Base-by-base conservation (phyloP, 257 asterid genomes). In the Osmanthus fragrans region DNA sequence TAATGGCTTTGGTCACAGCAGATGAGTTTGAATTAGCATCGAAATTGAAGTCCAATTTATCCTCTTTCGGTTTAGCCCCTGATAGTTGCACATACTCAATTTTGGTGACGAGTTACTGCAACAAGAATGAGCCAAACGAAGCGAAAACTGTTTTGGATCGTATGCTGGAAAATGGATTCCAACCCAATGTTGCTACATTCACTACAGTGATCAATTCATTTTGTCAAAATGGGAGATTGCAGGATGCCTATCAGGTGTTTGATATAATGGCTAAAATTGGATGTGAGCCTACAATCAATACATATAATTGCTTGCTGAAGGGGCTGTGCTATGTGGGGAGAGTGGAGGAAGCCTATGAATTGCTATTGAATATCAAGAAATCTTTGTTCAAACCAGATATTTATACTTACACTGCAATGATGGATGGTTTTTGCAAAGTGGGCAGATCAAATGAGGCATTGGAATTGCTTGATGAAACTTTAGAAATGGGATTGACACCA, bases 381-480 rank as follows among this genome's bases (percentile, higher is more conserved):
- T 85, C 90, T 15, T 18, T 82, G 37, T 13, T 77, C 63, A 87
- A 84, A 68, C 97, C 89, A 1, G 97, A 94, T 77, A 79, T 87
- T 49, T 92, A 92, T 65, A 90, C 91, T 29, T 94, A 89, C 86
- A 86, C 93, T 4, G 91, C 92, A 13, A 45, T 94, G 81, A 94
- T 94, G 95, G 91, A 94, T 81, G 97, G 97, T 1, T 83, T 92
- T 4, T 94, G 96, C 69, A 92, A 92, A 79, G 98, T 92, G 47
- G 98, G 98, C 49, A 86, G 94, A 76, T 84, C 94, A 0, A 70
- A 81, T 1, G 98, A 94, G 82, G 98, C 98, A 2, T 45, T 76
- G 2, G 97, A 85, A 73, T 80, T 94, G 85, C 89, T 92, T 15
- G 75, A 77, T 2, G 91, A 92, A 86, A 94, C 94, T 73, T 25